Evolutionary conservation across 1,284 basidiomycete genomes (phyloP).

Genomic region (Austropuccinia psidii): DNA sequence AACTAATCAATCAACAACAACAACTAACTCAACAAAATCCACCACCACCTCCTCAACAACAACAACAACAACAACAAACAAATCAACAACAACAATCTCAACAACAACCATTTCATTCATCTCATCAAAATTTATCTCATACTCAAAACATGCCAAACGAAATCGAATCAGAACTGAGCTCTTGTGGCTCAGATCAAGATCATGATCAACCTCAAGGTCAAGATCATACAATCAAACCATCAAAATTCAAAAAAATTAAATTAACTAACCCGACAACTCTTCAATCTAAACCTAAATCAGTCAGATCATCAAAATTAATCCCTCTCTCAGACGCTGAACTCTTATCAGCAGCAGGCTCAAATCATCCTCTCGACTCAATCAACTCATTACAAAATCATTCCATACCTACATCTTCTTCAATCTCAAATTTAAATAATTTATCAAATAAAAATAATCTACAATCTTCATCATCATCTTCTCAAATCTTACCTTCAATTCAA

Average conservation of each 20-base stretch:
- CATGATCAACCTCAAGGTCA: not conserved
- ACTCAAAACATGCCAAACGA: not conserved
- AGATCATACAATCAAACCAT: no score
- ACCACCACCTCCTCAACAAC: not conserved
- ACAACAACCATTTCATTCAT: not conserved
- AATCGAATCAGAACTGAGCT: not conserved
- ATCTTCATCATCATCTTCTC: not conserved
- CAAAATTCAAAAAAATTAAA: not conserved
- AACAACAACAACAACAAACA: not conserved
- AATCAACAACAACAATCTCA: not conserved
- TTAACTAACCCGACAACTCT: not conserved
- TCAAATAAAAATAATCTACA: not conserved
- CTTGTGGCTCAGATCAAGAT: constrained; percentile 9
- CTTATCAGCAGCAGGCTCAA: constrained; percentile 8
- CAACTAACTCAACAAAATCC: not conserved
- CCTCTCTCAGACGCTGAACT: constrained; percentile 32
- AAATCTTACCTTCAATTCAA: not conserved
- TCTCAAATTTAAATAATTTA: not conserved
- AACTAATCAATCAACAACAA: not conserved
- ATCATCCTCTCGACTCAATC: not conserved
- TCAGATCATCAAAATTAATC: not conserved
- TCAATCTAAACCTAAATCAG: constrained; percentile 1
- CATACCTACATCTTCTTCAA: not conserved
- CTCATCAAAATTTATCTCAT: not conserved
- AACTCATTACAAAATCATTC: not conserved